A percentile compares a stretch with the other conserved stretches of the same genome.
These are phyloP conservation scores for Trapa bicornis DNA, from an alignment of 345 rosid species.

Conservation along the genomic window DNA sequence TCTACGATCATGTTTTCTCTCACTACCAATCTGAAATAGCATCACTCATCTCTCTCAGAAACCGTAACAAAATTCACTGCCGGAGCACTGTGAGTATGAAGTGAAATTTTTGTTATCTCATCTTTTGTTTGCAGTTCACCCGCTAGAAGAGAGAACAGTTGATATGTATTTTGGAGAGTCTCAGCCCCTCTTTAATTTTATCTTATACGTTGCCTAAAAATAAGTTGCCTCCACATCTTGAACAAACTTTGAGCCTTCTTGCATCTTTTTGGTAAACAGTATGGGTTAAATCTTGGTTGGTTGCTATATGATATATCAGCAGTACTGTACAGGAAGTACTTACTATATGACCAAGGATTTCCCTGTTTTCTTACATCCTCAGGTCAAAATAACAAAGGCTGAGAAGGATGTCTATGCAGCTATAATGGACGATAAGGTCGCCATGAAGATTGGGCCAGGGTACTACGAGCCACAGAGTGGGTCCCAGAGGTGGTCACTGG, in stretches of 20 bases:
- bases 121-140: not conserved
- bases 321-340: too few species aligned
- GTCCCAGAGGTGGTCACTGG: constrained; percentile 43
- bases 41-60: constrained; percentile 61
- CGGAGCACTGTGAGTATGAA: constrained; percentile 58
- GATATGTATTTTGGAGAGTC: not conserved
- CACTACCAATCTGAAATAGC: constrained; percentile 55
- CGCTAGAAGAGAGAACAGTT: not conserved
- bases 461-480: constrained; percentile 59
- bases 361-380: not conserved
- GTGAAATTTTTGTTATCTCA: not conserved
- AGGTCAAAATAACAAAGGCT: constrained; percentile 64
- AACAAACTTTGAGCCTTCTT: not conserved
- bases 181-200: not conserved
- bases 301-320: too few species aligned
- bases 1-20: constrained; percentile 75
- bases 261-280: not conserved
- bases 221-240: not conserved
- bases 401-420: constrained; percentile 88
- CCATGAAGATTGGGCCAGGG: constrained; percentile 92
- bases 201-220: not conserved
- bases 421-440: constrained; percentile 58
- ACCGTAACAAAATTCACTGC: constrained; percentile 62
- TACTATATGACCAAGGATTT: too few species aligned
- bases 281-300: too few species aligned